Percentiles rank a stretch among this genome's conserved stretches.
Conservation (phyloP, 2,329 filamentous ascomycete genomes). For the Fusarium phyllophilum region DNA sequence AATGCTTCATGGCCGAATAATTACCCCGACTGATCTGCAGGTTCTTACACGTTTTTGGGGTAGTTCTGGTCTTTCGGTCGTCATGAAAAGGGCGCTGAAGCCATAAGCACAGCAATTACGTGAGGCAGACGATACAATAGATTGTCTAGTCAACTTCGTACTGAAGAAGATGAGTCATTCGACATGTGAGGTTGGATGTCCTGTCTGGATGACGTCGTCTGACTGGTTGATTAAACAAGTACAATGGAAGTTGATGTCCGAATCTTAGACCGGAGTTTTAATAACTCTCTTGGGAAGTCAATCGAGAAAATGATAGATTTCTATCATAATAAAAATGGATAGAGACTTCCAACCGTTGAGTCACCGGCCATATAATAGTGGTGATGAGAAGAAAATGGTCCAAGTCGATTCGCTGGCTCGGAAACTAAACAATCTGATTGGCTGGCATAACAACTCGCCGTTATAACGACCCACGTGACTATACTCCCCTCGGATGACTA, state of each 20-base stretch:
- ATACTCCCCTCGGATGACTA: background rate
- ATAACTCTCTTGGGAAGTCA: rapidly evolving
- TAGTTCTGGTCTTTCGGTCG: background rate
- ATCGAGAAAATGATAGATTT: rapidly evolving
- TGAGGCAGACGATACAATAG: no score
- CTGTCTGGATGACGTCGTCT: background rate
- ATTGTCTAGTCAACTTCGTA: no score
- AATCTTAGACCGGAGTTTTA: background rate
- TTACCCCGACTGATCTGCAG: slow-evolving; percentile 7
- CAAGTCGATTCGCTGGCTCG: background rate
- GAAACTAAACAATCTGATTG: slow-evolving; percentile 1
- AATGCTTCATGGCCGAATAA: background rate
- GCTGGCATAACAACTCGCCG: background rate
- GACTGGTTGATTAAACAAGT: background rate
- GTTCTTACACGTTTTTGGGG: background rate
- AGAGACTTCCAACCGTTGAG: background rate
- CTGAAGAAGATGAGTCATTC: no score
- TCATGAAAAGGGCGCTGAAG: background rate
- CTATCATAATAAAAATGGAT: background rate
- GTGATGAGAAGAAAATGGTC: no score
- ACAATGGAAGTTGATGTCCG: no score
- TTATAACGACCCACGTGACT: background rate
- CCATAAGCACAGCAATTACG: no score
- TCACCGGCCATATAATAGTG: background rate
- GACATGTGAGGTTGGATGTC: no score